Percentiles rank a stretch among this genome's conserved stretches.
Evolutionary conservation across 345 rosid species (phyloP).

Genomic region (Brassica incana): DNA sequence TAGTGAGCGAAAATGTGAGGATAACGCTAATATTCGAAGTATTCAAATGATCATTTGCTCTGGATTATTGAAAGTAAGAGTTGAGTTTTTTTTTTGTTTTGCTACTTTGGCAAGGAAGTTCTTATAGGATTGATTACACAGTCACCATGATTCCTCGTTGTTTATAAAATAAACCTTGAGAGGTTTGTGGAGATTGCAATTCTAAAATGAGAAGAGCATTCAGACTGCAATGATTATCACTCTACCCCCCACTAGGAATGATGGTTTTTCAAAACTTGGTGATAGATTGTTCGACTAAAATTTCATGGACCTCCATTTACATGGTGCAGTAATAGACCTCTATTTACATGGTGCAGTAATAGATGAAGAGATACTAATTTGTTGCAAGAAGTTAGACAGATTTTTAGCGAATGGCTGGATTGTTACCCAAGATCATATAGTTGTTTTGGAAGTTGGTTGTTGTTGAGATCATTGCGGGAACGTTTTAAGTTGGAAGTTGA

Average conservation of each 20-base stretch:
- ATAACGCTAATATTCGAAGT: neutral
- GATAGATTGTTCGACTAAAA: neutral
- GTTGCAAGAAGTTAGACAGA: neutral
- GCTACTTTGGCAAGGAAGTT: neutral
- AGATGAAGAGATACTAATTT: neutral
- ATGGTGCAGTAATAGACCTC: neutral
- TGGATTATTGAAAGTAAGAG: neutral
- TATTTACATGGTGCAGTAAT: neutral
- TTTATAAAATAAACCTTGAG: neutral
- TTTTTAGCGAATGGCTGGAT: neutral
- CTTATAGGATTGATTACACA: neutral
- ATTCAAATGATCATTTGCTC: neutral
- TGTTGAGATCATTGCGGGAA: neutral
- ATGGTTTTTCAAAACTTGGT: neutral
- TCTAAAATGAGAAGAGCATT: neutral
- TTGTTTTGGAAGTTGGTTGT: neutral
- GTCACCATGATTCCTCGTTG: neutral
- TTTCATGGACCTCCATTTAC: neutral
- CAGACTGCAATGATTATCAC: neutral
- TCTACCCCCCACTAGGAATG: neutral
- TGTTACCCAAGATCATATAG: neutral
- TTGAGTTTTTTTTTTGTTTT: neutral
- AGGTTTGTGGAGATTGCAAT: neutral
- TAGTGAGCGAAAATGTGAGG: neutral
- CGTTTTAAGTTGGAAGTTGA: neutral